Evolutionary conservation across 2,329 filamentous ascomycete genomes (phyloP).

Genomic region (Mariannaea sp.): DNA sequence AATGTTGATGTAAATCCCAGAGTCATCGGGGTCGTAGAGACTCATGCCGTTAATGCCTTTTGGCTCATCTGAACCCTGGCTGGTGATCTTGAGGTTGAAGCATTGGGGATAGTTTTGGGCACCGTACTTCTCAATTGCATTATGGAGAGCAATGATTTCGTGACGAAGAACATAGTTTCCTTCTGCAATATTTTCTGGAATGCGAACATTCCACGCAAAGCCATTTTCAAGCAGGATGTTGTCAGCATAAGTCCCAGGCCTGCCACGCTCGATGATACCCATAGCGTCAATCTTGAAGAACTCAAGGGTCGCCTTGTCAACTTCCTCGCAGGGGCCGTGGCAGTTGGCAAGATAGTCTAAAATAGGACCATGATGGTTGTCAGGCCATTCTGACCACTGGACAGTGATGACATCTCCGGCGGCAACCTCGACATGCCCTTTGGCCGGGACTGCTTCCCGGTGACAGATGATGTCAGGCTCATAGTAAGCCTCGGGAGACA

Average conservation of each 20-base stretch:
- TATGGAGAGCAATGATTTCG: constrained; percentile 60
- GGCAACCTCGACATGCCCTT: constrained; percentile 46
- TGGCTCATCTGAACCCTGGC: constrained; percentile 44
- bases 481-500: constrained; percentile 51
- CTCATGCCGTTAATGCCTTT: constrained; percentile 42
- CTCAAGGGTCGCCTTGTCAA: constrained; percentile 48
- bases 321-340: constrained; percentile 48
- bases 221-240: constrained; percentile 55
- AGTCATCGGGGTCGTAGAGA: constrained; percentile 44
- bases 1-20: constrained; percentile 44
- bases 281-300: constrained; percentile 55
- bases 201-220: constrained; percentile 55
- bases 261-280: constrained; percentile 44
- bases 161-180: constrained; percentile 62
- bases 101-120: constrained; percentile 61
- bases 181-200: constrained; percentile 52
- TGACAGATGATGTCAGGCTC: constrained; percentile 56
- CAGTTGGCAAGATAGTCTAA: constrained; percentile 53
- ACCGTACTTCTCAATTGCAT: constrained; percentile 46
- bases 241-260: constrained; percentile 46
- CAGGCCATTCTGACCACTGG: constrained; percentile 56
- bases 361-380: constrained; percentile 53
- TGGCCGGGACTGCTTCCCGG: constrained; percentile 46
- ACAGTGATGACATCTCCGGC: constrained; percentile 53
- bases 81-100: constrained; percentile 54